phyloP scores from a whole-genome alignment of 2,329 filamentous ascomycete genomes.

The Cephalotrichum gorgonifer region DNA sequence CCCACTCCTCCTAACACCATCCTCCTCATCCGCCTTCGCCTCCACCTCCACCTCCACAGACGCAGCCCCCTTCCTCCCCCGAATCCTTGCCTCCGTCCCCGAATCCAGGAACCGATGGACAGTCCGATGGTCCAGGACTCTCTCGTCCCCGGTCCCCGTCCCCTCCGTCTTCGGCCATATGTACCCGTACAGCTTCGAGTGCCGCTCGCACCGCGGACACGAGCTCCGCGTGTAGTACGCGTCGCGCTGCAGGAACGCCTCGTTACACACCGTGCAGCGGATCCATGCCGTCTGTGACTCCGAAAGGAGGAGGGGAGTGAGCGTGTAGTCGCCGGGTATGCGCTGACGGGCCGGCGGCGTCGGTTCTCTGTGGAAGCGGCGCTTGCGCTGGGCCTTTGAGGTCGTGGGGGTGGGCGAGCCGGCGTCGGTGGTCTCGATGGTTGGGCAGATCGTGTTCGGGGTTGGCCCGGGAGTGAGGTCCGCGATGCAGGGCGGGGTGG shows the following conservation, averaged over 20 bases:
- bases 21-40: constrained; percentile 5
- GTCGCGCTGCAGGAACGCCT: constrained; percentile 77
- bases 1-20: not conserved
- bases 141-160: constrained; percentile 61
- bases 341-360: constrained; percentile 29
- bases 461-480: not conserved
- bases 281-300: constrained; percentile 76
- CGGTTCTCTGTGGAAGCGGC: constrained; percentile 19
- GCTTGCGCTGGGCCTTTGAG: not conserved
- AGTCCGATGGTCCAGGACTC: constrained; percentile 73
- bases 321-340: constrained; percentile 68
- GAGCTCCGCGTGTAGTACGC: constrained; percentile 78
- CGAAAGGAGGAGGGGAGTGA: constrained; percentile 65
- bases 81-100: constrained; percentile 51
- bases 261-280: constrained; percentile 73
- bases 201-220: constrained; percentile 87
- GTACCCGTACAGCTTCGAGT: constrained; percentile 91
- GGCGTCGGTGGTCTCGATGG: not conserved
- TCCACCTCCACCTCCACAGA: constrained; percentile 1
- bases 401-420: not conserved
- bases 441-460: not conserved
- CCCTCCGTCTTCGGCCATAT: constrained; percentile 92
- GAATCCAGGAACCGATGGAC: constrained; percentile 74
- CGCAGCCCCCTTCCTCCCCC: constrained; percentile 22
- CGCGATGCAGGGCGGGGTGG: not conserved